Evolutionary conservation across 1,139 yeast species (phyloP).

Genomic region (Diutina sp.): DNA sequence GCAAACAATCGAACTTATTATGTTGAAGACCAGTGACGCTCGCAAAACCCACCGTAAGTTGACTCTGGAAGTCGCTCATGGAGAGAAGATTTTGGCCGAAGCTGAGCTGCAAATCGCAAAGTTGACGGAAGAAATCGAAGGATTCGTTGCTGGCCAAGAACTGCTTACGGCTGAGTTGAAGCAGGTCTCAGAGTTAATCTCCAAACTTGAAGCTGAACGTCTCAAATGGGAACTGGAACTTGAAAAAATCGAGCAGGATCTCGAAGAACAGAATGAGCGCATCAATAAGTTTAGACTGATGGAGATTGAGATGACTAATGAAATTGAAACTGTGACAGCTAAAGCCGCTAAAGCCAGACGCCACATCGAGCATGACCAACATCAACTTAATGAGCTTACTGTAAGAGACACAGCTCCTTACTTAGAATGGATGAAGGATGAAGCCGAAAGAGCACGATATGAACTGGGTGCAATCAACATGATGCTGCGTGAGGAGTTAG

Average conservation of each 20-base stretch:
- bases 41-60: constrained; percentile 50
- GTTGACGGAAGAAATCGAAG: background rate
- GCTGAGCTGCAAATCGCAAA: constrained; percentile 22
- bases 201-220: constrained; percentile 21
- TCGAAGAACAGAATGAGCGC: constrained; percentile 39
- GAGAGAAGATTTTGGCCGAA: constrained; percentile 32
- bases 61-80: constrained; percentile 51
- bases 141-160: background rate
- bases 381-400: constrained; percentile 26
- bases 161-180: constrained; percentile 17
- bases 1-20: constrained; percentile 53
- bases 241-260: constrained; percentile 27
- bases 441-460: constrained; percentile 21
- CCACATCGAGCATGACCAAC: constrained; percentile 22
- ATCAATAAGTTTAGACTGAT: constrained; percentile 52
- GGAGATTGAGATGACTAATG: constrained; percentile 57
- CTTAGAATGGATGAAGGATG: constrained; percentile 35
- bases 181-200: constrained; percentile 14
- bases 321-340: constrained; percentile 44
- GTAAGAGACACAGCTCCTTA: constrained; percentile 41
- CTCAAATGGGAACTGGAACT: constrained; percentile 15
- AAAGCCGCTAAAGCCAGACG: constrained; percentile 28
- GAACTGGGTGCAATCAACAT: constrained; percentile 25
- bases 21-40: constrained; percentile 49
- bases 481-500: constrained; percentile 41